These are phyloP conservation scores for Capronia coronata DNA, from an alignment of 2,329 filamentous ascomycete species.

Conservation along the genomic window DNA sequence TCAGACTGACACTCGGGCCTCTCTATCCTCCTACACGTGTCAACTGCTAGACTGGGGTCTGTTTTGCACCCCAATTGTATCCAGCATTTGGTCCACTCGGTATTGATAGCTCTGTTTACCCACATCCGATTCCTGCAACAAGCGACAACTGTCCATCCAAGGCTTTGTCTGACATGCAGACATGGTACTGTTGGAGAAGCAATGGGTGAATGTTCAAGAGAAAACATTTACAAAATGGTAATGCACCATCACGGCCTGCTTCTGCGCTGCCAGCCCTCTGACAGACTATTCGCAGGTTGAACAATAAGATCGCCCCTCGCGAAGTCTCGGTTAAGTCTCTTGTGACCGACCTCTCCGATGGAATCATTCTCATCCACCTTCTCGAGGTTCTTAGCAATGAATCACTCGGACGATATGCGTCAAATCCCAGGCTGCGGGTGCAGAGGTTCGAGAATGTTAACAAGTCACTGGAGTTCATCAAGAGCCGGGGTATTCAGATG, in stretches of 20 bases:
- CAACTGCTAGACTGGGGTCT: neutral
- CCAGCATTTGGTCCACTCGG: neutral
- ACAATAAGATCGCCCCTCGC: slow-evolving; percentile 81
- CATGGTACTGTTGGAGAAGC: slow-evolving; percentile 52
- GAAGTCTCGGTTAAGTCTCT: slow-evolving; percentile 78
- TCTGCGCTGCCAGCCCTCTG: slow-evolving; percentile 1
- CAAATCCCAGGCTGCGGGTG: slow-evolving; percentile 90
- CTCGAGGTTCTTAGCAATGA: slow-evolving; percentile 93
- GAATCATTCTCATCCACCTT: slow-evolving; percentile 91
- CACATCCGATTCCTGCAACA: neutral
- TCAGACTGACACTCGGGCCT: slow-evolving; percentile 3
- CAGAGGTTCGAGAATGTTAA: slow-evolving; percentile 99
- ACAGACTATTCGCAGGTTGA: slow-evolving; percentile 59
- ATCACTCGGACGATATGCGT: slow-evolving; percentile 91
- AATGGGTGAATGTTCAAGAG: slow-evolving; percentile 75
- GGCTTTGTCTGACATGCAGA: slow-evolving; percentile 23
- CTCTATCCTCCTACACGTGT: neutral
- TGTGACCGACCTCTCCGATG: slow-evolving; percentile 83
- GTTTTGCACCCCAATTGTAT: neutral
- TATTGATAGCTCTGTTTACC: neutral
- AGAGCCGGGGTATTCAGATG: slow-evolving; percentile 84
- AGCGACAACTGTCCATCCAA: neutral
- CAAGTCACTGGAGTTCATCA: slow-evolving; percentile 88
- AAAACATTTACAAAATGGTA: slow-evolving; percentile 99
- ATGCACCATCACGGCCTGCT: slow-evolving; percentile 12